phyloP scores from a whole-genome alignment of 1,284 basidiomycete species.

The Cutaneotrichosporon sp. region DNA sequence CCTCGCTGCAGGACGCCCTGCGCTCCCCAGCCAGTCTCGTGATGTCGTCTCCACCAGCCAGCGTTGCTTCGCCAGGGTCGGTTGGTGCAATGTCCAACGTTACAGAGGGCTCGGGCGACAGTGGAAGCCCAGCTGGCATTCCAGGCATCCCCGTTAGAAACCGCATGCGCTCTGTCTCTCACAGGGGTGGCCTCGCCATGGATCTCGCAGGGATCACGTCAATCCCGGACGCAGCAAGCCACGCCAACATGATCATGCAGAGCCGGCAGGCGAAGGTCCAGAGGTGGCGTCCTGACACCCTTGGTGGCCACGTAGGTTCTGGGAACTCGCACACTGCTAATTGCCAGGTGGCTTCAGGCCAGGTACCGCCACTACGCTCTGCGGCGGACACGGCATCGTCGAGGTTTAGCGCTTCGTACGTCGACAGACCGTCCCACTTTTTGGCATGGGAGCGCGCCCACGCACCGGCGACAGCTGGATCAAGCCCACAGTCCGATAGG shows the following conservation, averaged over 20 bases:
- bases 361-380: not conserved
- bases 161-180: constrained; percentile 19
- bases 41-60: not conserved
- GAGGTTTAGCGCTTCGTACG: constrained; percentile 20
- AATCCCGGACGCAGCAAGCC: constrained; percentile 56
- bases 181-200: constrained; percentile 34
- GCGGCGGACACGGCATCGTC: not conserved
- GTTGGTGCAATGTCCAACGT: constrained; percentile 3
- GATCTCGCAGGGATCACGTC: constrained; percentile 41
- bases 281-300: constrained; percentile 54
- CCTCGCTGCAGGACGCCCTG: constrained; percentile 1
- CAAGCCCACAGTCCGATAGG: not conserved
- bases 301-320: constrained; percentile 3
- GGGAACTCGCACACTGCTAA: not conserved
- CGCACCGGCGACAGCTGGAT: not conserved
- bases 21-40: not conserved
- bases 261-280: constrained; percentile 59
- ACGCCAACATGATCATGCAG: constrained; percentile 60
- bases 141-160: not conserved
- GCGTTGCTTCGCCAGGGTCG: constrained; percentile 11
- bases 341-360: not conserved
- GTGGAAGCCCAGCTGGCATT: not conserved
- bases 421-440: constrained; percentile 7
- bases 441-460: not conserved
- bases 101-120: constrained; percentile 5